Conservation (phyloP, 2,329 filamentous ascomycete genomes). For the Hymenoscyphus repandus region DNA sequence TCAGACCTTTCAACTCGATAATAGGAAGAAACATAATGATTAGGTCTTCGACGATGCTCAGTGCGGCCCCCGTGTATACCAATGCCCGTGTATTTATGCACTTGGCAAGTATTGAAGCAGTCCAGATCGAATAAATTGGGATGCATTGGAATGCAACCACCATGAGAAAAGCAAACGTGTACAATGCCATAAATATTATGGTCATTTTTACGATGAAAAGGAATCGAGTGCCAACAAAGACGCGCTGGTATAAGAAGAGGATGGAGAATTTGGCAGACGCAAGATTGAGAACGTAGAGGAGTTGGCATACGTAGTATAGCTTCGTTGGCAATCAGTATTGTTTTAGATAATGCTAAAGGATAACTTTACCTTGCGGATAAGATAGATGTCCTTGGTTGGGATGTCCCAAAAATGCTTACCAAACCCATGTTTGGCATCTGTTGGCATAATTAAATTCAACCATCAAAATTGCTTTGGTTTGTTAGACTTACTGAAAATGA, state of each 20-base stretch:
- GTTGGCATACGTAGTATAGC: conserved; percentile 19
- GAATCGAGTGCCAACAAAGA: conserved; percentile 16
- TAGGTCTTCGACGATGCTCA: conserved; percentile 65
- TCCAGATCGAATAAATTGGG: conserved; percentile 19
- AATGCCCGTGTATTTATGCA: conserved; percentile 60
- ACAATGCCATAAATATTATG: conserved; percentile 8
- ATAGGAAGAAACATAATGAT: conserved; percentile 62
- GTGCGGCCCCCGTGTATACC: conserved; percentile 59
- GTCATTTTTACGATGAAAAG: conserved; percentile 6
- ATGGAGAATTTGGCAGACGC: conserved; percentile 18
- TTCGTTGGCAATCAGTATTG: not conserved
- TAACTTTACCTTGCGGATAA: conserved; percentile 14
- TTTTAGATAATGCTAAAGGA: not conserved
- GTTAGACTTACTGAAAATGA: conserved; percentile 13
- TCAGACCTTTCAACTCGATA: conserved; percentile 57
- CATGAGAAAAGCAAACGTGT: conserved; percentile 12
- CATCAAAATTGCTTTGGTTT: no score
- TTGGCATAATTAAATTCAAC: no score
- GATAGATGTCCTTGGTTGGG: conserved; percentile 6
- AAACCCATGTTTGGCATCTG: conserved; percentile 16
- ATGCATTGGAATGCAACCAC: conserved; percentile 19
- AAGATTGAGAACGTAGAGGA: conserved; percentile 18
- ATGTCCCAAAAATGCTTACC: conserved; percentile 18
- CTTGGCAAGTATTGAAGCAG: conserved; percentile 21
- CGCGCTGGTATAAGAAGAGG: conserved; percentile 18